Evolutionary conservation across 2,329 filamentous ascomycete genomes (phyloP).

Genomic region (Alternaria burnsii): DNA sequence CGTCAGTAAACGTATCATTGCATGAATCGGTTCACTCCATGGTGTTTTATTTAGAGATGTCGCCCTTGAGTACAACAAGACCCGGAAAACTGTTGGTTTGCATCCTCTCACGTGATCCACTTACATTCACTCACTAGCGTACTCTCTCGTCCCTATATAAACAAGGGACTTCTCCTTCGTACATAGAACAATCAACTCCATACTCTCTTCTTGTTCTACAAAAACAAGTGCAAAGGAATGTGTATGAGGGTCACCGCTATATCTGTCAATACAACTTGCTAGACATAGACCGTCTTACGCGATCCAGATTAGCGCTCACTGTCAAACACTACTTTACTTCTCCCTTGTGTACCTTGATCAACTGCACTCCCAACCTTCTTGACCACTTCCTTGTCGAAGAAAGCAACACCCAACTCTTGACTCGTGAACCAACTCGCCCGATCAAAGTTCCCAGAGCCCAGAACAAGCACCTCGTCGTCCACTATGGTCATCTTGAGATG

Average conservation of each 20-base stretch:
- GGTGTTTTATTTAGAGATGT: neutral
- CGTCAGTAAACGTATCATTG: neutral
- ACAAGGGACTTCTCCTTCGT: too few relatives aligned
- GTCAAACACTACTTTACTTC: slow-evolving; percentile 38
- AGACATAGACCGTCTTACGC: neutral
- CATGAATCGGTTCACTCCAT: neutral
- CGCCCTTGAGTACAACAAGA: too few relatives aligned
- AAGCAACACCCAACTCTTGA: slow-evolving; percentile 77
- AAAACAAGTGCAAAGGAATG: neutral
- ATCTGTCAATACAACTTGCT: neutral
- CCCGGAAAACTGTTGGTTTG: too few relatives aligned
- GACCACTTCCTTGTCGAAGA: slow-evolving; percentile 57
- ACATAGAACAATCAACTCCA: too few relatives aligned
- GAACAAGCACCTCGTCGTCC: slow-evolving; percentile 71
- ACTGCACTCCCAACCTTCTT: slow-evolving; percentile 36
- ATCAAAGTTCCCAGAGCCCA: slow-evolving; percentile 86
- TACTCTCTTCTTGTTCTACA: too few relatives aligned
- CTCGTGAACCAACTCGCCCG: slow-evolving; percentile 87
- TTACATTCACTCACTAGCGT: too few relatives aligned
- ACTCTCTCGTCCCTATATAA: too few relatives aligned
- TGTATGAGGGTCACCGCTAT: neutral
- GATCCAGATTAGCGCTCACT: neutral
- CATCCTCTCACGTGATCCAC: too few relatives aligned
- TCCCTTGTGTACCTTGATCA: slow-evolving; percentile 35
- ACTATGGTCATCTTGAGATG: slow-evolving; percentile 82